Percentiles rank a stretch among this genome's conserved stretches.
These are phyloP conservation scores for Thuidium tamariscinum DNA, from an alignment of 225 moss, liverwort and hornwort species.

Conservation along the genomic window DNA sequence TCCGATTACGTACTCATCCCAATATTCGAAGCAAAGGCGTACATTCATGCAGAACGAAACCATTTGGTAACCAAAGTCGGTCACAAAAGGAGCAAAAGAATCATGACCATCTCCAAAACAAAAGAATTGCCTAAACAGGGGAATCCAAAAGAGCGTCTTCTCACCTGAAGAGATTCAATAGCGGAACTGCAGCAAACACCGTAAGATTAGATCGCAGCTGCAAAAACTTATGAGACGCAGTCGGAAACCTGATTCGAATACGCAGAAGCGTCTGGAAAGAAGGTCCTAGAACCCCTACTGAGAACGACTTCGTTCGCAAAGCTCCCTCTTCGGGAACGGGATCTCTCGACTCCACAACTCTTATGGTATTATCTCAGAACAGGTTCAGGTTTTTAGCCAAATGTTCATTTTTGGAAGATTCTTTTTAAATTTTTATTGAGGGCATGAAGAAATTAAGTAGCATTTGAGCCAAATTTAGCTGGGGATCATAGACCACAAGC, in stretches of 20 bases:
- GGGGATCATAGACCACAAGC: too few relatives aligned
- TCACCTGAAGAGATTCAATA: not conserved
- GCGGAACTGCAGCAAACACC: too few relatives aligned
- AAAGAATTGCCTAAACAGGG: too few relatives aligned
- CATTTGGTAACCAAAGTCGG: not conserved
- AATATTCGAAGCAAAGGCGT: not conserved
- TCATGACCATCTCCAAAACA: not conserved
- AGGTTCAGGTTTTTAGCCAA: too few relatives aligned
- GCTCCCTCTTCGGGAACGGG: not conserved
- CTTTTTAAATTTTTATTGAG: too few relatives aligned
- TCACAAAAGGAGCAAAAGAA: not conserved
- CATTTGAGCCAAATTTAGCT: too few relatives aligned
- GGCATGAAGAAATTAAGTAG: too few relatives aligned
- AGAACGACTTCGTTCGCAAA: not conserved
- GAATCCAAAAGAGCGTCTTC: not conserved
- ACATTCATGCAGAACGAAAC: not conserved
- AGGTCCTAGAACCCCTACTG: constrained; percentile 22
- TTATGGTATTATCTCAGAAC: too few relatives aligned
- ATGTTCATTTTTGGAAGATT: too few relatives aligned
- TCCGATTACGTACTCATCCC: too few relatives aligned
- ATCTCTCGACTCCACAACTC: not conserved
- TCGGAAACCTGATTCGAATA: not conserved
- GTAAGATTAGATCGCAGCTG: not conserved
- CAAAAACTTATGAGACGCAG: not conserved
- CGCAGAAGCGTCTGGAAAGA: not conserved